Base-by-base conservation (phyloP, 2,329 filamentous ascomycete genomes). In the Chrysosphaeria jannelii region DNA sequence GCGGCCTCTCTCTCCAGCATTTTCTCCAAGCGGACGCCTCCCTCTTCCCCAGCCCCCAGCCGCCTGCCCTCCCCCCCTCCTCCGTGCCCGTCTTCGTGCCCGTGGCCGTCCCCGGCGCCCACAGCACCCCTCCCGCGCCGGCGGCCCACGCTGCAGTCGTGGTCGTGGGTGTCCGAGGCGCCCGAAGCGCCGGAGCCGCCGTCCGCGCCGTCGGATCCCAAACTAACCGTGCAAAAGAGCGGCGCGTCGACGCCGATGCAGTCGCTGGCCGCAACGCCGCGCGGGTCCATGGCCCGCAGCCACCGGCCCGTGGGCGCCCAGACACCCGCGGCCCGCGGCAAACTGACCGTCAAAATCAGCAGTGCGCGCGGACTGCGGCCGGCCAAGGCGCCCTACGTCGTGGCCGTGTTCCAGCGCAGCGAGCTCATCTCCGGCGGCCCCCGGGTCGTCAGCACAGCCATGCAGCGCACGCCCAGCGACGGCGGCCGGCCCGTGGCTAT, bases 321-420 rank as follows among this genome's bases (percentile, higher is more conserved):
- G 13, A 61, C 70, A 5, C 65, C 67, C 7, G 51, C 65, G 12
- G 56, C 75, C 12, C 81, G 75, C 42, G 85, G 85, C 28, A 90
- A 85, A 43, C 53, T 97, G 27, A 72, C 68, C 16, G 74, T 97
- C 35, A 78, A 74, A 39, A 85, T 97, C 25, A 55, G 66, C 23
- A 76, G 91, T 42, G 85, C 71, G 22, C 60, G 76, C 36, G 75
- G 74, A 7, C 47, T 97, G 24, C 60, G 70, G 29, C 74, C 66
- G 27, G 76, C 76, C 39, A 63, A 66, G 28, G 75, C 91, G 36
- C 85, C 85, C 2, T 97, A 97, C 37, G 75, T 91, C 24, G 78
- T 97, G 8, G 89, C 74, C 28, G 79, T 91, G 13, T 97, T 93
- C 38, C 85, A 97, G 42, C 72, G 76, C 41, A 90, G 81, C 38